These are phyloP conservation scores for Macadamia tetraphylla DNA, from an alignment of 164 flowering plant species.

Conservation along the genomic window DNA sequence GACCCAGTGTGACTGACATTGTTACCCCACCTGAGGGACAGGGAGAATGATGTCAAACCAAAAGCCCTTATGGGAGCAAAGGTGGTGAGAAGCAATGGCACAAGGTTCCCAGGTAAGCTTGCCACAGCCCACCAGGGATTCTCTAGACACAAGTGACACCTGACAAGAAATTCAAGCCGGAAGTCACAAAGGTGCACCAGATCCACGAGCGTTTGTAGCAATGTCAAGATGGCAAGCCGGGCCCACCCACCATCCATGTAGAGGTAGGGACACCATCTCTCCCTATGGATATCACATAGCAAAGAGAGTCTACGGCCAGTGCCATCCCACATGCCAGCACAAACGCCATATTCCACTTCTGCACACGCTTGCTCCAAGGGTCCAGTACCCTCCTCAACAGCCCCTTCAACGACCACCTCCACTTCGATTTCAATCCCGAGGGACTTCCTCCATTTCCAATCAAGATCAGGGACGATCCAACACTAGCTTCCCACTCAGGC, in stretches of 20 bases:
- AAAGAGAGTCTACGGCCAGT: conserved; percentile 89
- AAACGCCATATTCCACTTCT: conserved; percentile 65
- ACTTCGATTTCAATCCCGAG: neutral
- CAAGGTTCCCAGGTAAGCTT: conserved; percentile 95
- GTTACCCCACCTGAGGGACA: conserved; percentile 65
- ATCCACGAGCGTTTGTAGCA: conserved; percentile 66
- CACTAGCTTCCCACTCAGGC: conserved; percentile 87
- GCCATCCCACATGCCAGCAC: conserved; percentile 73
- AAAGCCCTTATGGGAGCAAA: conserved; percentile 70
- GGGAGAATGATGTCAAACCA: conserved; percentile 96
- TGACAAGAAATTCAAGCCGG: conserved; percentile 58
- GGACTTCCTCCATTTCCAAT: conserved; percentile 24
- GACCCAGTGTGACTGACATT: neutral
- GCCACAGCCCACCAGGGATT: conserved; percentile 90
- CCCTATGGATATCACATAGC: conserved; percentile 72
- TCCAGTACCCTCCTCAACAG: conserved; percentile 54
- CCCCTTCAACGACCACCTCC: conserved; percentile 8
- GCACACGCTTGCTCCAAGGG: conserved; percentile 74
- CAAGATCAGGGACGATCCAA: conserved; percentile 79
- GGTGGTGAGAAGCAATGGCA: conserved; percentile 64
- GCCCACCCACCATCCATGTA: conserved; percentile 82
- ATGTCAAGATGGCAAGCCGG: conserved; percentile 42
- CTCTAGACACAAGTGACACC: conserved; percentile 80
- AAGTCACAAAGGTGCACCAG: conserved; percentile 71
- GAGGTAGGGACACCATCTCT: conserved; percentile 61